Evolutionary conservation across 768 basidiomycete genomes (phyloP).

Genomic region (Multifurca ochricompacta): DNA sequence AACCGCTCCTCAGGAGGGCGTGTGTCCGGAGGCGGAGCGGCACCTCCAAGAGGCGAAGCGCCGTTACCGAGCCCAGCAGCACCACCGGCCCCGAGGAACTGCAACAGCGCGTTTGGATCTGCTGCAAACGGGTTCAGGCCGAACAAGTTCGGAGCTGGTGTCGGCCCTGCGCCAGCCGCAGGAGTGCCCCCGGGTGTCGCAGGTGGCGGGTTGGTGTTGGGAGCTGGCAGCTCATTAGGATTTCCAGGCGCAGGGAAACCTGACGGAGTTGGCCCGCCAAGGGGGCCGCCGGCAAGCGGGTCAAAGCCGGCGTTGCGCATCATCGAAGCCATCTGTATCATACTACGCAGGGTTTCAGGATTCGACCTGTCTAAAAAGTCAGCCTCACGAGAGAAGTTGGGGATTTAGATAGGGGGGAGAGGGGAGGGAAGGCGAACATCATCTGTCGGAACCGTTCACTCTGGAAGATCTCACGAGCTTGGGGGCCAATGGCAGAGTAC

Average conservation of each 20-base stretch:
- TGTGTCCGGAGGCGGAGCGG: slow-evolving; percentile 52
- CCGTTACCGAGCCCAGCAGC: slow-evolving; percentile 20
- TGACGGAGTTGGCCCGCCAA: slow-evolving; percentile 23
- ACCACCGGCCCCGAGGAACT: slow-evolving; percentile 26
- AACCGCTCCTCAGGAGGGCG: slow-evolving; percentile 88
- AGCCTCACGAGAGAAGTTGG: not conserved
- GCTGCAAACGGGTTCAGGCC: slow-evolving; percentile 17
- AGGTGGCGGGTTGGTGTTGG: slow-evolving; percentile 18
- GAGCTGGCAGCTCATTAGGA: slow-evolving; percentile 32
- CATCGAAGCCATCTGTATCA: slow-evolving; percentile 65
- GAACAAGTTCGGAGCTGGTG: slow-evolving; percentile 15
- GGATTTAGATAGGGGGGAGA: not conserved
- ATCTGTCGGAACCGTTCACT: slow-evolving; percentile 67
- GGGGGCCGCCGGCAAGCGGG: slow-evolving; percentile 19
- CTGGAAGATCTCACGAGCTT: slow-evolving; percentile 71
- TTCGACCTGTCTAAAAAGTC: slow-evolving; percentile 43
- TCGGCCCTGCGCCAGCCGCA: slow-evolving; percentile 23
- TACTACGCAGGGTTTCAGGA: slow-evolving; percentile 65
- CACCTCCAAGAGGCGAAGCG: slow-evolving; percentile 23
- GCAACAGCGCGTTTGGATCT: slow-evolving; percentile 40
- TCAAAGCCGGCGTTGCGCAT: slow-evolving; percentile 38
- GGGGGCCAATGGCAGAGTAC: slow-evolving; percentile 65
- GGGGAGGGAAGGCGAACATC: slow-evolving; percentile 40
- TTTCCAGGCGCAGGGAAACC: slow-evolving; percentile 57
- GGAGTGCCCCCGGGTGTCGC: slow-evolving; percentile 21